Evolutionary conservation across 2,329 filamentous ascomycete genomes (phyloP), one percentile per base, ranked within the genome.

Genomic region (Rhexocercosporidium sp.): DNA sequence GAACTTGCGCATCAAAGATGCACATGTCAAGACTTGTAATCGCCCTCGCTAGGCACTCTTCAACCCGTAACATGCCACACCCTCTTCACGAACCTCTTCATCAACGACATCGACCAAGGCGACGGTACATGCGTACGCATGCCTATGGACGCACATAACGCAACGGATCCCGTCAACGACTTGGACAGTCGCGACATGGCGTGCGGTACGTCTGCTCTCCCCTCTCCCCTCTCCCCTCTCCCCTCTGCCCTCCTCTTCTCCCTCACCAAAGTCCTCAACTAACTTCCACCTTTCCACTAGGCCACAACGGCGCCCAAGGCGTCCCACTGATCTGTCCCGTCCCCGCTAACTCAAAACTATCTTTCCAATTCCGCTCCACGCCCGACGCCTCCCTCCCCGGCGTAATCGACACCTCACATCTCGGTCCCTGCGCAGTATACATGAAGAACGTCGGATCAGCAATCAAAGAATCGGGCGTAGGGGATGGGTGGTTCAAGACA

Each of bases 391-490:
- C 82, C 29, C 75, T 82, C 39, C 82, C 85, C 3, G 85, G 86
- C 25, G 79, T 83, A 66, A 84, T 93, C 66, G 90, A 90, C 75
- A 74, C 75, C 14, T 85, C 83, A 39, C 89, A 90, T 78, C 84
- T 87, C 76, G 91, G 91, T 0, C 90, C 91, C 59, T 92, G 90
- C 74, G 85, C 90, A 31, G 85, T 93, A 27, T 94, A 93, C 78
- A 82, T 92, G 80, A 93, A 93, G 81, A 86, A 87, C 74, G 85
- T 93, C 1, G 78, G 82, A 70, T 83, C 88, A 66, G 87, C 89
- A 66, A 79, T 79, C 14, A 76, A 75, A 25, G 80, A 83, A 70
- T 77, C 85, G 14, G 87, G 87, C 59, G 80, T 83, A 27, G 90
- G 91, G 4, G 80, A 82, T 60, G 91, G 91, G 46, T 94, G 91